Percentiles rank a stretch among this genome's conserved stretches.
Evolutionary conservation across 306 rosid genomes (phyloP).

Genomic region (Mucuna pruriens): DNA sequence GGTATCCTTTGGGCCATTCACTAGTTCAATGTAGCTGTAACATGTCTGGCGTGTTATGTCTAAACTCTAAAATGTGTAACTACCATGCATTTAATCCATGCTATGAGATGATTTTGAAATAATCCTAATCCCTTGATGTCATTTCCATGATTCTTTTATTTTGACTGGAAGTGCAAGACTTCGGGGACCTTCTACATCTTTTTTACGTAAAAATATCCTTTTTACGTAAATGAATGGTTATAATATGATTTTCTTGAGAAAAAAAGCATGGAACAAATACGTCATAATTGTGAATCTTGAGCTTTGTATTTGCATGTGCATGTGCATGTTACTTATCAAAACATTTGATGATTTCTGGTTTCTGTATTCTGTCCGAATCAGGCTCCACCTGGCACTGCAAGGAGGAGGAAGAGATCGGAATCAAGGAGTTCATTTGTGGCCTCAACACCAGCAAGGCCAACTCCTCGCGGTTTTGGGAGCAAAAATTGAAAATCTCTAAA

Average conservation of each 20-base stretch:
- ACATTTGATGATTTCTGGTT: conserved; percentile 29
- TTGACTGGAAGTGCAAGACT: background rate
- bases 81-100: conserved; percentile 11
- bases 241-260: background rate
- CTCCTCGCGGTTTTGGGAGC: conserved; percentile 89
- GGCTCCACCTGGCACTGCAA: conserved; percentile 83
- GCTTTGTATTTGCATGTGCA: conserved; percentile 19
- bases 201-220: background rate
- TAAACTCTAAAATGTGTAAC: background rate
- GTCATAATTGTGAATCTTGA: conserved; percentile 13
- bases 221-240: too few species aligned
- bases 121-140: background rate
- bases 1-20: conserved; percentile 22
- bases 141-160: background rate
- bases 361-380: conserved; percentile 39
- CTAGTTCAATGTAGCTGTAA: background rate
- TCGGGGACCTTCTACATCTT: conserved; percentile 7
- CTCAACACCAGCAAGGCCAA: conserved; percentile 63
- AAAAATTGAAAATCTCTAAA: conserved; percentile 51
- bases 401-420: conserved; percentile 77
- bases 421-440: conserved; percentile 62
- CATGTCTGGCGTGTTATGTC: background rate
- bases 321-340: conserved; percentile 17
- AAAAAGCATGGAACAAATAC: background rate
- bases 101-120: conserved; percentile 2